Conservation (phyloP, 2,329 filamentous ascomycete species). For the Aspergillus ibericus region DNA sequence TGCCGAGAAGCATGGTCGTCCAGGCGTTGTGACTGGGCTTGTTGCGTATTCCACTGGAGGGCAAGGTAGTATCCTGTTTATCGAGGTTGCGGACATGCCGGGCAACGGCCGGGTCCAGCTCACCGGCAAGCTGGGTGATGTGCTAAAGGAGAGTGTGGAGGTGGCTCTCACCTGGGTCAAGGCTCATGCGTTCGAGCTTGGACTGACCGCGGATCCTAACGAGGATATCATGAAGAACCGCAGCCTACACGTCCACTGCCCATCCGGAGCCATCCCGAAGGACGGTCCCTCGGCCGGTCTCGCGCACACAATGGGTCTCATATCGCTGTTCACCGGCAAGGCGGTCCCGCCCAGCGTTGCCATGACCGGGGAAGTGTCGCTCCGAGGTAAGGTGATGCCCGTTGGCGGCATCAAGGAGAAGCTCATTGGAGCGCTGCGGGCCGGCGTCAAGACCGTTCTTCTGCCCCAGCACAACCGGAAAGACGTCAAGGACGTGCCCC, state of each 20-base stretch:
- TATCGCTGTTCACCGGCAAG: constrained; percentile 84
- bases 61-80: constrained; percentile 95
- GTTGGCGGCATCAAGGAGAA: constrained; percentile 99
- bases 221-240: constrained; percentile 96
- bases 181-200: constrained; percentile 87
- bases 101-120: constrained; percentile 89
- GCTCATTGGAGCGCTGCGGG: constrained; percentile 86
- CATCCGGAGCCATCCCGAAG: constrained; percentile 91
- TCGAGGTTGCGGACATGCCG: constrained; percentile 97
- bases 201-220: constrained; percentile 73
- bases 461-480: constrained; percentile 87
- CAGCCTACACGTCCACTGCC: constrained; percentile 94
- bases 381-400: constrained; percentile 86
- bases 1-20: constrained; percentile 76
- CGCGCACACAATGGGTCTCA: constrained; percentile 88
- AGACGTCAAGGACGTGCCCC: constrained; percentile 84
- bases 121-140: constrained; percentile 93
- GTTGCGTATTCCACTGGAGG: constrained; percentile 92
- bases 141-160: constrained; percentile 95
- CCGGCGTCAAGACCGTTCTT: constrained; percentile 91
- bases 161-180: constrained; percentile 97
- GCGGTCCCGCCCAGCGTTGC: constrained; percentile 87
- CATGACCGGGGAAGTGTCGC: constrained; percentile 82
- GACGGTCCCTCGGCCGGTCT: constrained; percentile 83
- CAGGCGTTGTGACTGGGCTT: constrained; percentile 91